These are phyloP conservation scores for Aurantiochytrium sp. DNA, from an alignment of 108 stramenopile genomes.

Conservation along the genomic window DNA sequence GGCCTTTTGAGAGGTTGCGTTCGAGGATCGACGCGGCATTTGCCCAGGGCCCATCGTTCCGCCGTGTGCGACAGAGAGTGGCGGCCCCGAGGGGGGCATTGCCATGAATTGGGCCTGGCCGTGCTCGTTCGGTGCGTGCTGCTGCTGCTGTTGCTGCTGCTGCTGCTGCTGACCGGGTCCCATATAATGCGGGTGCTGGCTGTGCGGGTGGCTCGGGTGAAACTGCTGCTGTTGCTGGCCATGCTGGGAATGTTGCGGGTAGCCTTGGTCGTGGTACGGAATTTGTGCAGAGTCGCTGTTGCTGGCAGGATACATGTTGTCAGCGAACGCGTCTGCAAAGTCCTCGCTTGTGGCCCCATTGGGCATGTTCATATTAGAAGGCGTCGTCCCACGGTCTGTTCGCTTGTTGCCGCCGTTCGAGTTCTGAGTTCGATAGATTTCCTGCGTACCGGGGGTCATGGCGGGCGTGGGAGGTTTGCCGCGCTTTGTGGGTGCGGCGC, in stretches of 20 bases:
- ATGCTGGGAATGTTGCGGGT: no score
- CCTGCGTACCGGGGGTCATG: not conserved
- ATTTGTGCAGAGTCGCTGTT: no score
- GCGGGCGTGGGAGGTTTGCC: conserved; percentile 12
- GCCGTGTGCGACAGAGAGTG: not conserved
- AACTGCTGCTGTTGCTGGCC: no score
- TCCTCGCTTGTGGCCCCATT: no score
- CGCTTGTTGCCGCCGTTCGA: not conserved
- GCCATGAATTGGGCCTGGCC: not conserved
- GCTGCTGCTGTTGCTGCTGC: no score
- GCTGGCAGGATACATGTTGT: no score
- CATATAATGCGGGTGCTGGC: no score
- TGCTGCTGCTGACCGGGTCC: no score
- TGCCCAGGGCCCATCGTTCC: not conserved
- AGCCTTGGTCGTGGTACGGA: no score
- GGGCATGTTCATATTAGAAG: not conserved
- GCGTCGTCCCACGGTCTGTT: not conserved
- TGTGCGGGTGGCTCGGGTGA: no score
- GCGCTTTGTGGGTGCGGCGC: not conserved
- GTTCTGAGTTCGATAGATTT: not conserved
- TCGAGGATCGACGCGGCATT: not conserved
- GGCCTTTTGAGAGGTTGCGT: not conserved
- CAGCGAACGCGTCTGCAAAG: no score
- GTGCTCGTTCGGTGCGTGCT: no score
- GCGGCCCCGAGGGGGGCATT: not conserved